phyloP scores from a whole-genome alignment of 2,329 filamentous ascomycete genomes.

The Calonectria henricotiae region DNA sequence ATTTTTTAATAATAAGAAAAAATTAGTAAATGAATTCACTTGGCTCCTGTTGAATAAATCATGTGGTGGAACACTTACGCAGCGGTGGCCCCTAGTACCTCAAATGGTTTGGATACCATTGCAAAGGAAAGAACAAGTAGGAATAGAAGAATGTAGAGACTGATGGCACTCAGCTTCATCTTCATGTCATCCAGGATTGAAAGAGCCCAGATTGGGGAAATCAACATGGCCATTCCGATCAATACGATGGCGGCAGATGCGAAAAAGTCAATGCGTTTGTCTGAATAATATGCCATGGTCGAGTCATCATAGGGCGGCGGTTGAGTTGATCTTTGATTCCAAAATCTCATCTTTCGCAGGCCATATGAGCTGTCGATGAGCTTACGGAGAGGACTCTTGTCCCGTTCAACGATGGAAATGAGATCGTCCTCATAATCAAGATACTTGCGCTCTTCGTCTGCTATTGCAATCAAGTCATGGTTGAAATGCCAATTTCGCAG shows the following conservation, averaged over 20 bases:
- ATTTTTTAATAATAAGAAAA: background rate
- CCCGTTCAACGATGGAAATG: background rate
- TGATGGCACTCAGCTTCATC: constrained; percentile 54
- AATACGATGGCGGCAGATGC: constrained; percentile 46
- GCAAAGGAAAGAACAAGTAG: constrained; percentile 36
- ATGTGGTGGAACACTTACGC: constrained; percentile 34
- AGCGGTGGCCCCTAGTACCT: constrained; percentile 44
- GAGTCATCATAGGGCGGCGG: constrained; percentile 2
- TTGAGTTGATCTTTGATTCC: background rate
- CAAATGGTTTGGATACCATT: constrained; percentile 43
- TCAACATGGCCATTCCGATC: constrained; percentile 53
- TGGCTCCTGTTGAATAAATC: background rate
- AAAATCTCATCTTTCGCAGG: background rate
- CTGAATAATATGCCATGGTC: constrained; percentile 36
- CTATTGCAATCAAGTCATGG: background rate
- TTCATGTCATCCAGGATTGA: constrained; percentile 37
- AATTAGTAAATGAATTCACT: background rate
- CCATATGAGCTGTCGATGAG: constrained; percentile 6
- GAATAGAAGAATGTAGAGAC: constrained; percentile 50
- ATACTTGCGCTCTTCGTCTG: constrained; percentile 5
- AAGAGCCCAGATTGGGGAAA: constrained; percentile 57
- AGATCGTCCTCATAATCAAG: constrained; percentile 5
- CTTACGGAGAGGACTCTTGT: background rate
- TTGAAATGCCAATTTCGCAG: constrained; percentile 9
- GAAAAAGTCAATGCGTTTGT: constrained; percentile 48